Conservation (phyloP, 257 asterid species). For the Avicennia marina region DNA sequence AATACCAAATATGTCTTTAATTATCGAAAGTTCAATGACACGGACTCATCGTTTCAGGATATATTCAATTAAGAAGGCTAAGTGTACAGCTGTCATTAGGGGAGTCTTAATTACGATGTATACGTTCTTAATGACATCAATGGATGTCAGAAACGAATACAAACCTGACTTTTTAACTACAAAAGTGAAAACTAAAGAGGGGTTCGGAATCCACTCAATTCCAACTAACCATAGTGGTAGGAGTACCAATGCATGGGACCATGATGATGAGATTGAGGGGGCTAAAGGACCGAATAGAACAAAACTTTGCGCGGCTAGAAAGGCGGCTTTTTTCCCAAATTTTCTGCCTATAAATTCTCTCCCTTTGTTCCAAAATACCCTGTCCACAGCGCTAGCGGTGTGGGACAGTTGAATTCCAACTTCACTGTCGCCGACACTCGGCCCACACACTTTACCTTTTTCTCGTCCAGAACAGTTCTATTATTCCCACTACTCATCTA, state of each 20-base stretch:
- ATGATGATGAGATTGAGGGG: conserved; percentile 1
- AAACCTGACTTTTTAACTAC: background rate
- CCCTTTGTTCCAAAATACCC: background rate
- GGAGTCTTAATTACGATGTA: too few relatives aligned
- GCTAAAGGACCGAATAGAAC: background rate
- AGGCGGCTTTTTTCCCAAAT: conserved; percentile 19
- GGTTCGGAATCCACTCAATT: background rate
- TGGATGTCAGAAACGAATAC: too few relatives aligned
- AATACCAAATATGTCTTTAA: too few relatives aligned
- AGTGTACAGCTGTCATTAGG: too few relatives aligned
- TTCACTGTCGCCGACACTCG: conserved; percentile 32
- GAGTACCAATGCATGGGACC: background rate
- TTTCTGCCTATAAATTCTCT: conserved; percentile 7
- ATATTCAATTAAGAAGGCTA: too few relatives aligned
- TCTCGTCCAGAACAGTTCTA: conserved; percentile 14
- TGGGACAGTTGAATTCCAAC: conserved; percentile 22
- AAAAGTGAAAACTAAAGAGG: background rate
- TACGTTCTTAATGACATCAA: too few relatives aligned
- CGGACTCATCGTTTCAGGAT: too few relatives aligned
- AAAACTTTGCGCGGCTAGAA: conserved; percentile 15
- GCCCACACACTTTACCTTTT: conserved; percentile 12
- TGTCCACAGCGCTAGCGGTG: conserved; percentile 8
- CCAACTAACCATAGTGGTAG: background rate
- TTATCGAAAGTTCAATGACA: too few relatives aligned
- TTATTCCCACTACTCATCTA: conserved; percentile 11